Evolutionary conservation across 2,329 filamentous ascomycete genomes (phyloP), one percentile per base, ranked within the genome.

Genomic region (Dactylonectria estremocensis): DNA sequence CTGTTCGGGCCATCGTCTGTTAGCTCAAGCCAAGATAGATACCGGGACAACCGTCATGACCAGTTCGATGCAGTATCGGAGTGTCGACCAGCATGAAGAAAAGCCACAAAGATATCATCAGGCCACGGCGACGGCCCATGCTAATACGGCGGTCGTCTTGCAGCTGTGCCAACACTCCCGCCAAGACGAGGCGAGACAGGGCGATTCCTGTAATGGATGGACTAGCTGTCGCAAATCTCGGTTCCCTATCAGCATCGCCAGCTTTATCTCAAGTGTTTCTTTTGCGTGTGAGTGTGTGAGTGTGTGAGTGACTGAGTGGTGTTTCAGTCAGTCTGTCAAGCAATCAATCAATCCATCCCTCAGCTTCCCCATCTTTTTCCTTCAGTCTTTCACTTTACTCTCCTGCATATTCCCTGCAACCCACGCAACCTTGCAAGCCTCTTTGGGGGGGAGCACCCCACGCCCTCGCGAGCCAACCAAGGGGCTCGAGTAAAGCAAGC

Each of bases 401-500:
- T 49, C 53, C 40, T 50, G 20, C 18, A 59, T 48, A 45, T 18
- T 20, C 40, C n/a, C 33, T 49, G 46, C 46, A 9, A 20, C 20
- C 9, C 16, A 13, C 16, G 20, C 45, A 20, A 46, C 50, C 31
- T 35, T 22, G 28, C 16, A 53, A 35, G 31, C 43, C 35, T 28
- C 24, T 22, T 22, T 7, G 40, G 16, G 40, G 40, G 40, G 43
- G 37, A 55, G 35, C 63, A 66, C 63, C 63, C 63, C 63, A 66
- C 63, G 64, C 53, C 46, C 46, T 2, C n/a, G 53, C 20, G 37
- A 61, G 33, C 63, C 63, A 66, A 53, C 63, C 57, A 54, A 35
- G 57, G 52, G 50, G 49, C 37, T 33, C 48, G 43, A 46, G 37
- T 18, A 37, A 43, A 49, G 40, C 37, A 62, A 31, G 48, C 28